phyloP scores from a whole-genome alignment of 176 grass and related monocot genomes.

The Secale cereale region DNA sequence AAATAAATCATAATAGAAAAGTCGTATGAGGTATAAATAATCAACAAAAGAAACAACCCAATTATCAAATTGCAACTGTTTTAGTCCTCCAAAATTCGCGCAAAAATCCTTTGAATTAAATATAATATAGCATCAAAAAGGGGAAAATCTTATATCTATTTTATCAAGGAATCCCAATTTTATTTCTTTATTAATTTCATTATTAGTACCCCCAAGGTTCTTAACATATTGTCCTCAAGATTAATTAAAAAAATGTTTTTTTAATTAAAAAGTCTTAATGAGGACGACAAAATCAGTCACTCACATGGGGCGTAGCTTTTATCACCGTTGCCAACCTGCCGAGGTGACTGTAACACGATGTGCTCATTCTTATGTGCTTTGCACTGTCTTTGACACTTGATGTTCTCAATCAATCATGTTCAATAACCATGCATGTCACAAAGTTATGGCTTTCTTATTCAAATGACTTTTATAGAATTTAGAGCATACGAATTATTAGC shows the following conservation, averaged over 20 bases:
- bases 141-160: background rate
- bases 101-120: background rate
- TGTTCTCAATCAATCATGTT: background rate
- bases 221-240: background rate
- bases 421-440: background rate
- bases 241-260: background rate
- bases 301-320: background rate
- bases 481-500: background rate
- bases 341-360: constrained; percentile 24
- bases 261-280: no score
- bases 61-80: background rate
- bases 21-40: background rate
- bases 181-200: background rate
- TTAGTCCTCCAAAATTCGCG: background rate
- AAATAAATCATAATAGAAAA: background rate
- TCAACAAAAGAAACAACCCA: background rate
- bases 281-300: background rate
- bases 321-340: background rate
- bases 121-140: accelerated
- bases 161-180: background rate
- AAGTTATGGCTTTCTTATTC: background rate
- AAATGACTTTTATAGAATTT: background rate
- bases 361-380: constrained; percentile 36
- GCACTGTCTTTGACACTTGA: background rate
- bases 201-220: background rate